A percentile compares a stretch with the other conserved stretches of the same genome.
Evolutionary conservation across 306 rosid genomes (phyloP).

Genomic region (Cicer bijugum): DNA sequence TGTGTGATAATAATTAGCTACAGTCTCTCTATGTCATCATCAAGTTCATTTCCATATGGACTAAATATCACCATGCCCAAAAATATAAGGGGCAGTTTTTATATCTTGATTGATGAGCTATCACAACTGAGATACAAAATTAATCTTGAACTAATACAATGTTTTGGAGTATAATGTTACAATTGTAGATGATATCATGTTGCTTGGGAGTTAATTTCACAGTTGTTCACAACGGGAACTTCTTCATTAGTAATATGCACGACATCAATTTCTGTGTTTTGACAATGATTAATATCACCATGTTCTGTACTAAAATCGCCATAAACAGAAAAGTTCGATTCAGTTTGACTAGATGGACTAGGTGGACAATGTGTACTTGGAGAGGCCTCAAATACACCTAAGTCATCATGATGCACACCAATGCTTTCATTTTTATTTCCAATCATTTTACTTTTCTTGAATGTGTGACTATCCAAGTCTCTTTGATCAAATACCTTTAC

Average conservation of each 20-base stretch:
- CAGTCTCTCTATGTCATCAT: no score
- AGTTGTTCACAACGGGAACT: not conserved
- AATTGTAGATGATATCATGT: not conserved
- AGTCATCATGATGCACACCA: not conserved
- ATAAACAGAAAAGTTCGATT: constrained; percentile 16
- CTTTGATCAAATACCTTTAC: constrained; percentile 42
- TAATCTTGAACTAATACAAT: not conserved
- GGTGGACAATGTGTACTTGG: constrained; percentile 48
- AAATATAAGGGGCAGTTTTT: not conserved
- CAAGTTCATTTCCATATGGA: no score
- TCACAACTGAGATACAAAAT: not conserved
- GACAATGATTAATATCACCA: not conserved
- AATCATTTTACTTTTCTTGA: constrained; percentile 37
- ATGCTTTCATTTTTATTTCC: not conserved
- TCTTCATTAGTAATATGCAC: not conserved
- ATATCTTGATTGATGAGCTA: not conserved
- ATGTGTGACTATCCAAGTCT: constrained; percentile 54
- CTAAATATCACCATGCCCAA: no score
- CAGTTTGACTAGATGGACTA: constrained; percentile 45
- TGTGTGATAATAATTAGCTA: no score
- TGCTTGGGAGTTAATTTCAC: not conserved
- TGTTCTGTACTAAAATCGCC: constrained; percentile 31
- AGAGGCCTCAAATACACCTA: constrained; percentile 30
- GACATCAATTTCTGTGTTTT: constrained; percentile 5
- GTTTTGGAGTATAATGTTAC: not conserved